Evolutionary conservation across 345 rosid genomes (phyloP).

Genomic region (Citrus glauca): DNA sequence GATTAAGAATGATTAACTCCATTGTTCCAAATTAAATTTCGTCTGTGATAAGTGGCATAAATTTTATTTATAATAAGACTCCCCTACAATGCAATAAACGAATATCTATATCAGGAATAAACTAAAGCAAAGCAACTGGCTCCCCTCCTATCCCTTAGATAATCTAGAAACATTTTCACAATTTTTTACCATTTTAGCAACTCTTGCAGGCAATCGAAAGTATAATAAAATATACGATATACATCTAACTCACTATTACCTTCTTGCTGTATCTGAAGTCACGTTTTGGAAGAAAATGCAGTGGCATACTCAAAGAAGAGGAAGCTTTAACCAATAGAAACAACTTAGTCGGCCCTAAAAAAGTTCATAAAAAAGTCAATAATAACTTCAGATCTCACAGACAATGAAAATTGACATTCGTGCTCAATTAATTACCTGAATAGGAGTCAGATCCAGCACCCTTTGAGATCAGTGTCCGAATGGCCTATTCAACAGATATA

Average conservation of each 20-base stretch:
- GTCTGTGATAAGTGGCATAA: neutral
- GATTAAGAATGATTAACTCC: neutral
- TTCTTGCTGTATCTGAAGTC: slow-evolving; percentile 83
- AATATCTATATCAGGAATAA: neutral
- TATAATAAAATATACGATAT: neutral
- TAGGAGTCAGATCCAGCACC: slow-evolving; percentile 77
- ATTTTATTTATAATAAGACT: neutral
- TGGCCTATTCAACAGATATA: slow-evolving; percentile 41
- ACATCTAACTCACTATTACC: slow-evolving; percentile 33
- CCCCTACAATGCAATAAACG: too few relatives aligned
- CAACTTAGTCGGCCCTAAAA: slow-evolving; percentile 67
- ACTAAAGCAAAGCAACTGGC: neutral
- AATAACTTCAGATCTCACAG: slow-evolving; percentile 2
- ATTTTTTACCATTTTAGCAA: neutral
- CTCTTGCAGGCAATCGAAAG: neutral
- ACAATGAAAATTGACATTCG: neutral
- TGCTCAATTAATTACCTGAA: slow-evolving; percentile 55
- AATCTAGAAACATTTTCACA: neutral
- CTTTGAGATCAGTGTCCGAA: slow-evolving; percentile 66
- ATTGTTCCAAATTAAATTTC: neutral
- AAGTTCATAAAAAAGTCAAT: neutral
- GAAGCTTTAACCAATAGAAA: slow-evolving; percentile 83
- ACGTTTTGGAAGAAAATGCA: slow-evolving; percentile 91
- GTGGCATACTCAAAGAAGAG: slow-evolving; percentile 59
- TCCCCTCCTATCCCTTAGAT: neutral